These are phyloP conservation scores for Phaeophleospora eucalypticola DNA, from an alignment of 2,329 filamentous ascomycete species.

Conservation along the genomic window DNA sequence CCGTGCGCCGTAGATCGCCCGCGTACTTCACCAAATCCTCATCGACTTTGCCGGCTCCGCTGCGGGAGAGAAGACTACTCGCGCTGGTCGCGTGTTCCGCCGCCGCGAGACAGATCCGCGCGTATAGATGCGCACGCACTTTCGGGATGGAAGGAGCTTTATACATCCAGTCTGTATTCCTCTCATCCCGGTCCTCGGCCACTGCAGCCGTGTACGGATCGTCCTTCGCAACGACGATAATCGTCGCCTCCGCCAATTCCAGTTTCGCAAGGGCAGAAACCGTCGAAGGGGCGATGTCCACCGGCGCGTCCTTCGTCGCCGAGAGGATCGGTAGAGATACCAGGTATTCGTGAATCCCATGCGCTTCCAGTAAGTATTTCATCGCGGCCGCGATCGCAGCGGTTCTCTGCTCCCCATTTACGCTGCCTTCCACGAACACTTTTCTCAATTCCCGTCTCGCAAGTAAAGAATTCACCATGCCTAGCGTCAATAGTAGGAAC, in stretches of 20 bases:
- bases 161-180: slow-evolving; percentile 95
- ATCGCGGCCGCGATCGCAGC: slow-evolving; percentile 69
- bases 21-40: slow-evolving; percentile 68
- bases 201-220: slow-evolving; percentile 85
- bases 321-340: slow-evolving; percentile 45
- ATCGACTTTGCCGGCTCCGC: slow-evolving; percentile 52
- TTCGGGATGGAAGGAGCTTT: slow-evolving; percentile 82
- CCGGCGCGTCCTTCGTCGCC: slow-evolving; percentile 40
- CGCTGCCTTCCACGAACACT: no score
- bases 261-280: slow-evolving; percentile 52
- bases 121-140: slow-evolving; percentile 82
- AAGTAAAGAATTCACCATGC: slow-evolving; percentile 66
- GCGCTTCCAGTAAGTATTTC: slow-evolving; percentile 71
- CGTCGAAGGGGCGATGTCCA: slow-evolving; percentile 43
- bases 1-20: slow-evolving; percentile 68
- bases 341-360: slow-evolving; percentile 72
- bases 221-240: slow-evolving; percentile 87
- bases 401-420: slow-evolving; percentile 62
- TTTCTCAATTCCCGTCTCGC: slow-evolving; percentile 70
- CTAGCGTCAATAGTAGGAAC: slow-evolving; percentile 74
- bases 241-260: slow-evolving; percentile 79
- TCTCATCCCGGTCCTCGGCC: slow-evolving; percentile 73
- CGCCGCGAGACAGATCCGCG: slow-evolving; percentile 79
- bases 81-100: slow-evolving; percentile 82
- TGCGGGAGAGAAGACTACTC: slow-evolving; percentile 45